Evolutionary conservation across 2,329 filamentous ascomycete species (phyloP).

Genomic region (Cladosporium cucumerinum): DNA sequence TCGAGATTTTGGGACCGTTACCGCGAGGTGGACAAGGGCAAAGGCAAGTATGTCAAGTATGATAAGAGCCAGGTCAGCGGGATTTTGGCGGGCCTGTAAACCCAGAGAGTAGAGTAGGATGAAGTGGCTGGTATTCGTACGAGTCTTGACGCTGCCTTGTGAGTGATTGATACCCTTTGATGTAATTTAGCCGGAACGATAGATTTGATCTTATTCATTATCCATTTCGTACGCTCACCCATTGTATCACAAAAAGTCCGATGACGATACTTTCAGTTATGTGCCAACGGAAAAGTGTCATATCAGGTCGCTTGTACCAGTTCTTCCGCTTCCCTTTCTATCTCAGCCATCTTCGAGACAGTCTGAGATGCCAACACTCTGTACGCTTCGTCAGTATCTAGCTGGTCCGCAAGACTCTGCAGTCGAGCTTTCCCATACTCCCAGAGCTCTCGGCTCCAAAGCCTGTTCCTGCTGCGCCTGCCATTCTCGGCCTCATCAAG

Average conservation of each 20-base stretch:
- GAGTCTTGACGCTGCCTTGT: neutral
- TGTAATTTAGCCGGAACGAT: neutral
- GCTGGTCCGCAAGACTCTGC: neutral
- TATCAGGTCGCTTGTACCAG: neutral
- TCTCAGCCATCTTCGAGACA: neutral
- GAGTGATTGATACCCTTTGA: conserved; percentile 3
- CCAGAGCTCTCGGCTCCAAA: neutral
- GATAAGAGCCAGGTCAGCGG: conserved; percentile 78
- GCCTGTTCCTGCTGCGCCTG: no score
- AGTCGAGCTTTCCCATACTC: neutral
- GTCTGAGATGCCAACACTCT: neutral
- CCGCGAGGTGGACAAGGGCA: conserved; percentile 95
- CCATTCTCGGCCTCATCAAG: no score
- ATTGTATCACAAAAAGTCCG: neutral
- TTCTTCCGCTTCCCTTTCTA: neutral
- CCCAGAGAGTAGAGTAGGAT: neutral
- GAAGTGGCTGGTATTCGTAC: neutral
- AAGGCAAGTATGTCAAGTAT: conserved; percentile 97
- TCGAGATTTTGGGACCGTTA: conserved; percentile 95
- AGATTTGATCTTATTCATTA: neutral
- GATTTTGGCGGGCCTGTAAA: conserved; percentile 42
- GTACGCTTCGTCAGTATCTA: neutral
- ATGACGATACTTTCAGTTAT: neutral
- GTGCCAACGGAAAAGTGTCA: neutral
- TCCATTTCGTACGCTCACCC: neutral